Evolutionary conservation across 148 eudicot species (phyloP).

Genomic region (Camellia lanceoleosa): DNA sequence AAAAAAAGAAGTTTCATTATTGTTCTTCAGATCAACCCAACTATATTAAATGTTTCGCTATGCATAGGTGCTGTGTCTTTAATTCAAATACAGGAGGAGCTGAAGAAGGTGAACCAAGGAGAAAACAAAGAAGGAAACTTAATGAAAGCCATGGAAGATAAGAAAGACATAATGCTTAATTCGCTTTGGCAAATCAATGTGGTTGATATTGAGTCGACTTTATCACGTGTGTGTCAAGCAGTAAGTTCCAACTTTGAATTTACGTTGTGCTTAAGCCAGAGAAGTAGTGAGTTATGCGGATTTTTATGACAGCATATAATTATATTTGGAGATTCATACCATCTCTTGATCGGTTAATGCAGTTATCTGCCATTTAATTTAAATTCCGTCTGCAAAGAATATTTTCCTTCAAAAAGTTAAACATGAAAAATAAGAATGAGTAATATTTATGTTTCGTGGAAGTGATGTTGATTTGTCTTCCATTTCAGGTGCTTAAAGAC

Average conservation of each 20-base stretch:
- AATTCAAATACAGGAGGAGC: conserved; percentile 72
- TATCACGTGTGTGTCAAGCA: conserved; percentile 80
- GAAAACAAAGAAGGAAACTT: conserved; percentile 62
- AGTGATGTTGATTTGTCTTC: conserved; percentile 3
- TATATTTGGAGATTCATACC: neutral
- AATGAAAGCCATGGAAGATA: conserved; percentile 71
- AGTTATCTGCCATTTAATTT: neutral
- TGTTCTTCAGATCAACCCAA: neutral
- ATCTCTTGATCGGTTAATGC: neutral
- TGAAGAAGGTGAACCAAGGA: conserved; percentile 60
- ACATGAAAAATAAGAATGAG: neutral
- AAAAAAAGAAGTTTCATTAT: neutral
- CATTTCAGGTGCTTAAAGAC: conserved; percentile 72
- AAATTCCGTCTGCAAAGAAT: neutral
- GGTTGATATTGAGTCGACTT: conserved; percentile 82
- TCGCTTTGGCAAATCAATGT: conserved; percentile 96
- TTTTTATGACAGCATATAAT: neutral
- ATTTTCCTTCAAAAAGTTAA: neutral
- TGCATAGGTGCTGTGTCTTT: conserved; percentile 69
- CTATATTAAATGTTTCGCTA: neutral
- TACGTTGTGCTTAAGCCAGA: neutral
- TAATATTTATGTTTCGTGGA: neutral
- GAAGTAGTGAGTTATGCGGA: neutral
- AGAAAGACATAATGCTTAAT: conserved; percentile 73
- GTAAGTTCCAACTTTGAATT: conserved; percentile 42